Evolutionary conservation across 352 stramenopile species (phyloP).

Genomic region (Phytophthora foliorum): DNA sequence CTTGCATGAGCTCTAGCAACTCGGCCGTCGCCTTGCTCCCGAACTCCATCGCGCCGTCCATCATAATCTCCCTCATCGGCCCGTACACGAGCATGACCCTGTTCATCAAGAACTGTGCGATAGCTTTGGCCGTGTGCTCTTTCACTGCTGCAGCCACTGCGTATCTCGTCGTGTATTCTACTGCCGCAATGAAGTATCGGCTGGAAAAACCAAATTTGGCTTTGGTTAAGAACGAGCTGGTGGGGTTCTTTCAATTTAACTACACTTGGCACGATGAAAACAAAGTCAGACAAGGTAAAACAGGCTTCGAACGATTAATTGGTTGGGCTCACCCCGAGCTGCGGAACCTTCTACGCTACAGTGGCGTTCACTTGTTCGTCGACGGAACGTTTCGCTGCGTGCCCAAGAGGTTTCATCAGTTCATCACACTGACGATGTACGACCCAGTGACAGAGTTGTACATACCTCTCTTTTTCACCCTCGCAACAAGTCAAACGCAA

Average conservation of each 20-base stretch:
- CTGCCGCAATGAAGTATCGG: too few species aligned
- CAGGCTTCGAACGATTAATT: neutral
- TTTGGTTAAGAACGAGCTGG: neutral
- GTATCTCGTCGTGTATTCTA: too few species aligned
- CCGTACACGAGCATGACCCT: too few species aligned
- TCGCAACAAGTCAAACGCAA: slow-evolving; percentile 7
- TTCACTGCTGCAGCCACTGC: too few species aligned
- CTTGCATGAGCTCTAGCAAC: neutral
- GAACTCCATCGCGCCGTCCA: neutral
- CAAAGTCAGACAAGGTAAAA: too few species aligned
- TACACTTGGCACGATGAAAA: slow-evolving; percentile 1
- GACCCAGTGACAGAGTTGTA: neutral
- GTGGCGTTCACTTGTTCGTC: slow-evolving; percentile 7
- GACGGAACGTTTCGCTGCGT: too few species aligned
- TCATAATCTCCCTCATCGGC: neutral
- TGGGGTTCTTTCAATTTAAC: slow-evolving; percentile 9
- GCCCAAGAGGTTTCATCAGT: slow-evolving; percentile 2
- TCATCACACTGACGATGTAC: slow-evolving; percentile 10
- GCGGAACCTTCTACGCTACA: neutral
- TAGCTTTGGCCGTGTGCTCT: too few species aligned
- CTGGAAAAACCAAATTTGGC: neutral
- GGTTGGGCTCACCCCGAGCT: slow-evolving; percentile 6
- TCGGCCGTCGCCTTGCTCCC: neutral
- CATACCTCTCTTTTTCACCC: slow-evolving; percentile 3
- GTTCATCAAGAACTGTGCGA: too few species aligned